Base-by-base conservation (phyloP, 495 filamentous ascomycete genomes). In the Echria macrotheca region DNA sequence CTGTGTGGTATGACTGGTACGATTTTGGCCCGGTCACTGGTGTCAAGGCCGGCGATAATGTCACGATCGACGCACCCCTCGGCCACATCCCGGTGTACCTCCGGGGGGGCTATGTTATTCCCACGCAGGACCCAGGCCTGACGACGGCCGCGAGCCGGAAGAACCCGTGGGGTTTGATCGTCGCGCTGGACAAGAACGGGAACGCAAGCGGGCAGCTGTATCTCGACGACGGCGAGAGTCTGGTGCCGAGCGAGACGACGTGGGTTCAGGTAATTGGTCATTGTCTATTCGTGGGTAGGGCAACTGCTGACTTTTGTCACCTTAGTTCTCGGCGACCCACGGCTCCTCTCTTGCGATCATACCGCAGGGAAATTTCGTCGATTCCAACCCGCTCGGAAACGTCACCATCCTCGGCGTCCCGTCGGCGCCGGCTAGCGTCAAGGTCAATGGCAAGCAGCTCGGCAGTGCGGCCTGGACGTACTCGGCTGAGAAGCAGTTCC, bases 1-100 rank as follows among this genome's bases (percentile, higher is more conserved):
- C 64, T 2, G 51, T 82, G 7, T 95, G 86, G 81, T 95, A 91
- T 52, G 89, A 94, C 59, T 91, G 86, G 86, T 91, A 93, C 63
- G 82, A 72, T 12, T 72, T 78, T 29, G 67, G 69, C 1, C 65
- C 68, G 0, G 72, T 89, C 2, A 54, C 67, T 4, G 82, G 52
- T 14, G 60, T 76, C 1, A 23, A 70, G 39, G 60, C 78, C 0
- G 82, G 81, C 4, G 69, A 81, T 49, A 90, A 90, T 52, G 77
- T 82, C 2, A 89, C 84, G 0, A 84, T 93, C 44, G 65, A 74
- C 11, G 87, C 87, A 2, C 86, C 86, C 0, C 67, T 93, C 9
- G 85, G 83, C 1, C 84, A 91, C 48, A 93, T 93, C 46, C 86
- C 85, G 0, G 79, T 95, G 2, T 87, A 78, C 55, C 51, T 94